Evolutionary conservation across 169 alveolate genomes (phyloP).

Genomic region (Cryptosporidium viatorum): DNA sequence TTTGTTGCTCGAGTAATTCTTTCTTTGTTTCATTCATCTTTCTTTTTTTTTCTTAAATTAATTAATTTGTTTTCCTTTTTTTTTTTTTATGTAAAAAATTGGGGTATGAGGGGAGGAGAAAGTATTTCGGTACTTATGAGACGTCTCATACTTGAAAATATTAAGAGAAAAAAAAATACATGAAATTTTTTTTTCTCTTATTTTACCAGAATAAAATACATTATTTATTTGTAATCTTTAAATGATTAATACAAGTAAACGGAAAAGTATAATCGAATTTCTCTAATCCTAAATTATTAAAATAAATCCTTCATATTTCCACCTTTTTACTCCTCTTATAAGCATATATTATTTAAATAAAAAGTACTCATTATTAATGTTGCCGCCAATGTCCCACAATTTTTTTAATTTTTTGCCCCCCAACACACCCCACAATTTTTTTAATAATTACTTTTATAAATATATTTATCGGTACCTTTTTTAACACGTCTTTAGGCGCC

Average conservation of each 20-base stretch:
- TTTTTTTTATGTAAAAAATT: neutral
- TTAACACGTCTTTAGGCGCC: slow-evolving; percentile 22
- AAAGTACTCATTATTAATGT: too few relatives aligned
- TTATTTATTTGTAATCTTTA: too few relatives aligned
- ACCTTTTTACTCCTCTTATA: too few relatives aligned
- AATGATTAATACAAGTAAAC: too few relatives aligned
- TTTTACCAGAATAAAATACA: too few relatives aligned
- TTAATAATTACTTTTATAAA: neutral
- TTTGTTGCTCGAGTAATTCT: slow-evolving; percentile 78
- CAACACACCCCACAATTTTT: neutral
- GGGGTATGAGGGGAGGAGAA: neutral
- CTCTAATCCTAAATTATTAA: too few relatives aligned
- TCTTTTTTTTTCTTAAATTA: neutral
- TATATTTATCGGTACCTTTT: neutral
- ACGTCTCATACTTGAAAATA: slow-evolving; percentile 10
- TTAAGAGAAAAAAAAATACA: neutral
- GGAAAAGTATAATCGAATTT: too few relatives aligned
- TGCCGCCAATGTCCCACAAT: neutral
- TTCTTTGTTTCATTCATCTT: slow-evolving; percentile 52
- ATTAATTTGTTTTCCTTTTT: neutral
- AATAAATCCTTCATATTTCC: too few relatives aligned
- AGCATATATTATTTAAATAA: too few relatives aligned
- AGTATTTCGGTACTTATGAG: neutral
- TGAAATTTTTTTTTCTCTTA: neutral
- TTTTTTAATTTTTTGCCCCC: neutral